Base-by-base conservation (phyloP, 805 yeast genomes). In the Wickerhamomyces ciferrii region DNA sequence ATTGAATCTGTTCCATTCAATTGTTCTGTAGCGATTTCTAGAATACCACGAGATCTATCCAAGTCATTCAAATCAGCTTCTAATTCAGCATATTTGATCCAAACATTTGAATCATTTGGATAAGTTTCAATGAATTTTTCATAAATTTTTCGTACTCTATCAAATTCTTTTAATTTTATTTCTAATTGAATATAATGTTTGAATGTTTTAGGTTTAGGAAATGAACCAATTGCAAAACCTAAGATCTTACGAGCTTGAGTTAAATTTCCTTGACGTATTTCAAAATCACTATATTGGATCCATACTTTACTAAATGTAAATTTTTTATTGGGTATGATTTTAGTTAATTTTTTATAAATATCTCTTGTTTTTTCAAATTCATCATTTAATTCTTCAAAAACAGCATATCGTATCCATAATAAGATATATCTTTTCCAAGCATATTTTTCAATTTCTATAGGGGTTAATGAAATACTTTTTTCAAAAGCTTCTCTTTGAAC, bases 241-340 rank as follows among this genome's bases (percentile, higher is more conserved):
- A 88, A 63, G 2, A 85, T 63, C 59, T 79, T 84, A 36, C 97
- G 71, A 4, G 91, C 88, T 11, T 60, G 56, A 0, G 61, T 18
- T 3, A 88, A 47, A 44, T 74, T 61, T 6, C 68, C 70, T 25
- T 80, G 78, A 31, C 98, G 73, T 2, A 91, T 62, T 61, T 87
- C 91, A 65, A 85, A 90, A 48, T 87, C 76, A 2, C 87, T 81
- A 61, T 65, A 83, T 52, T 72, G 63, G 6, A 79, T 72, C 97
- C 97, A 91, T 3, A 86, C 55, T 50, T 85, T 83, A 2, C 81
- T 80, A 56, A 87, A 87, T 0, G 88, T 78, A 56, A 90, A 81
- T 9, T 52, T 45, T 44, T 83, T 37, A 25, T 37, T 84, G 1
- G 92, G 88, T 13, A 84, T 68, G 1, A 70, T 45, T 24, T 68